Percentiles rank a stretch among this genome's conserved stretches.
phyloP scores from a whole-genome alignment of 2,329 filamentous ascomycete genomes.

The Alternaria sp. region DNA sequence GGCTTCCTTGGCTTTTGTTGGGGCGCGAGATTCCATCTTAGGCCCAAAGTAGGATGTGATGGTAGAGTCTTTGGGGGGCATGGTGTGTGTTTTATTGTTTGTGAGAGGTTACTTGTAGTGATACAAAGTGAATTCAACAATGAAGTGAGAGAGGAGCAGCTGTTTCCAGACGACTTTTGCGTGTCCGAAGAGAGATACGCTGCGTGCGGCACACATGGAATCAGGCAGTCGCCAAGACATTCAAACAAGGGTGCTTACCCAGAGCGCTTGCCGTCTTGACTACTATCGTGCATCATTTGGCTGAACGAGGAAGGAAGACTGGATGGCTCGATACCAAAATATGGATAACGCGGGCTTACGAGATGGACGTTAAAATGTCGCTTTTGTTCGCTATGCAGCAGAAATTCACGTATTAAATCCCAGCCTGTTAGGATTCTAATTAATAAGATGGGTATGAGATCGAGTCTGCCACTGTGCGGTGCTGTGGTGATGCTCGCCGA shows the following conservation, averaged over 20 bases:
- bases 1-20: background rate
- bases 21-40: background rate
- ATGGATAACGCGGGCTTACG: too few species aligned
- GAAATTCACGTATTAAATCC: too few species aligned
- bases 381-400: too few species aligned
- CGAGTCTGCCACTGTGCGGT: too few species aligned
- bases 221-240: slow-evolving; percentile 1
- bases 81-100: background rate
- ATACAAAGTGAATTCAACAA: background rate
- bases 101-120: background rate
- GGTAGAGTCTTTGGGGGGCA: background rate
- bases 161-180: background rate
- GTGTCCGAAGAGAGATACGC: background rate
- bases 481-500: slow-evolving; percentile 1
- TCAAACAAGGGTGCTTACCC: background rate
- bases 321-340: background rate
- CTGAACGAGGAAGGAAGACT: background rate
- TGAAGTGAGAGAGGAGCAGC: background rate
- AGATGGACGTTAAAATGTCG: too few species aligned
- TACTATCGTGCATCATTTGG: background rate
- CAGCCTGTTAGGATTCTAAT: too few species aligned
- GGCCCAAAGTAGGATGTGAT: slow-evolving; percentile 6
- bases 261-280: background rate
- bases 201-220: background rate
- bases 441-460: too few species aligned